Evolutionary conservation across 78 protist genomes (phyloP).

Genomic region (Neovahlkampfia damariscottae): DNA sequence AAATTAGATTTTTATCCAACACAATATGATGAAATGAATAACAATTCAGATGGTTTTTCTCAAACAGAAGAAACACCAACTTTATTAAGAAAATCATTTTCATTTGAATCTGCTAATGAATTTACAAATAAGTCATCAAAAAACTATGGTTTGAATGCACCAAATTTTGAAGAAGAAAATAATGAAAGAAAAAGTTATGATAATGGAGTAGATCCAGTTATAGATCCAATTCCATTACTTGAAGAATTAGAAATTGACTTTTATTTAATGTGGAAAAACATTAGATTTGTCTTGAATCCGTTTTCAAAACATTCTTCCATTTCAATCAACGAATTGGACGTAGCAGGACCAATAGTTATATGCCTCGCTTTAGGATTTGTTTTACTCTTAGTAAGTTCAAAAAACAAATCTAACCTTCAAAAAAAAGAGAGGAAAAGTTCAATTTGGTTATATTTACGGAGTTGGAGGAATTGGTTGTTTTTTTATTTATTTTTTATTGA

Average conservation of each 20-base stretch:
- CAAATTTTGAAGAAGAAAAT: too few relatives aligned
- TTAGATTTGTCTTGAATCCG: background rate
- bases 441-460: slow-evolving; percentile 83
- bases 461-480: slow-evolving; percentile 67
- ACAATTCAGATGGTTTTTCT: too few relatives aligned
- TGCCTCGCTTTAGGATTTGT: slow-evolving; percentile 55
- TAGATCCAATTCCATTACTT: background rate
- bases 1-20: too few relatives aligned
- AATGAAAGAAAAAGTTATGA: too few relatives aligned
- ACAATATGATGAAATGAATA: too few relatives aligned
- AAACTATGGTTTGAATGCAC: too few relatives aligned
- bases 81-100: too few relatives aligned
- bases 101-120: too few relatives aligned
- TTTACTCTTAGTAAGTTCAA: slow-evolving; percentile 46
- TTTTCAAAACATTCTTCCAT: background rate
- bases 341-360: slow-evolving; percentile 85
- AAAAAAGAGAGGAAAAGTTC: slow-evolving; percentile 65
- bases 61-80: too few relatives aligned
- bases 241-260: background rate
- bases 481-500: slow-evolving; percentile 55
- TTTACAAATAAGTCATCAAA: too few relatives aligned
- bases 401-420: background rate
- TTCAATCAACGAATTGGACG: slow-evolving; percentile 72
- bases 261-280: background rate
- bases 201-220: too few relatives aligned